phyloP scores from a whole-genome alignment of 768 basidiomycete genomes.

The Lactifluus rugatus region DNA sequence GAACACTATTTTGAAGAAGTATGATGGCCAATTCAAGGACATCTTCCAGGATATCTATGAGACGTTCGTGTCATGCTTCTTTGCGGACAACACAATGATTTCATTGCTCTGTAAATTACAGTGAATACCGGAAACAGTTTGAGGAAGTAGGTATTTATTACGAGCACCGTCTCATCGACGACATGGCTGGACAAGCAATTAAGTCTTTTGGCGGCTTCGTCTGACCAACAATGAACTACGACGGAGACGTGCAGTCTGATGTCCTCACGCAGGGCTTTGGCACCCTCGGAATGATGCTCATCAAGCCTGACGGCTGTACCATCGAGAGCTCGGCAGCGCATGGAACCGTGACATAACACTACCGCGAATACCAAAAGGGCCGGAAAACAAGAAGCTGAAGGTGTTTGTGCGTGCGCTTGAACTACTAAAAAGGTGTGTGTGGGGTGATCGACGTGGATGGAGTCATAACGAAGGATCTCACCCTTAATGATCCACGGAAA shows the following conservation, averaged over 20 bases:
- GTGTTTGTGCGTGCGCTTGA: conserved; percentile 77
- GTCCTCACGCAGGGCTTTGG: conserved; percentile 98
- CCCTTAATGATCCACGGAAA: conserved; percentile 89
- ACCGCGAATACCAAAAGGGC: conserved; percentile 95
- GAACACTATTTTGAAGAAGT: conserved; percentile 95
- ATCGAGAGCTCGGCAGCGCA: conserved; percentile 97
- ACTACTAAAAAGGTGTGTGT: conserved; percentile 76
- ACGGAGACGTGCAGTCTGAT: conserved; percentile 63
- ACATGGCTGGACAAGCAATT: conserved; percentile 97
- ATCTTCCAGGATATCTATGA: conserved; percentile 98
- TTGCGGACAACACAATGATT: background rate
- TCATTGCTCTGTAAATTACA: background rate
- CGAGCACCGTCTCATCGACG: conserved; percentile 94
- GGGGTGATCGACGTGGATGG: conserved; percentile 81
- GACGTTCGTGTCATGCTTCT: conserved; percentile 29
- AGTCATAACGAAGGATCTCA: conserved; percentile 96
- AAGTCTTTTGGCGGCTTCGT: conserved; percentile 86
- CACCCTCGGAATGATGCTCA: conserved; percentile 94
- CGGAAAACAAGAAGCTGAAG: conserved; percentile 64
- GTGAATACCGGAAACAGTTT: conserved; percentile 62
- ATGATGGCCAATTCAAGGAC: conserved; percentile 98
- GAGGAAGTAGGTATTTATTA: conserved; percentile 71
- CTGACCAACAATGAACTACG: conserved; percentile 61
- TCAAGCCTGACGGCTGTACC: conserved; percentile 88
- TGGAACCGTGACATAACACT: conserved; percentile 93